Base-by-base conservation (phyloP, 1,139 yeast genomes). In the Yamadazyma sp. region DNA sequence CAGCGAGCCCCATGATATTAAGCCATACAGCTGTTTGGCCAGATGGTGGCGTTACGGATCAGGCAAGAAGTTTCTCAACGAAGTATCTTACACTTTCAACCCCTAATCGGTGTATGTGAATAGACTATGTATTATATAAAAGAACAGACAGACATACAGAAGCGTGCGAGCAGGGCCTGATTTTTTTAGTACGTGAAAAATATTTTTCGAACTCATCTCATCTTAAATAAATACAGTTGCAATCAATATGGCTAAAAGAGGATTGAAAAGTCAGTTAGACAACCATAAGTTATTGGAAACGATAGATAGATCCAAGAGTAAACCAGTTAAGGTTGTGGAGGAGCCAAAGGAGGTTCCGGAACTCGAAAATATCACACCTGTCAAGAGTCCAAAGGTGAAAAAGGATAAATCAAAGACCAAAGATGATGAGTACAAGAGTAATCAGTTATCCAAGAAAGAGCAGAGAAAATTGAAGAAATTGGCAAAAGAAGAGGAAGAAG, bases 31-130 rank as follows among this genome's bases (percentile, higher is more conserved):
- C 50, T 89, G 98, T 62, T 62, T 89, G 43, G 79, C 86, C 31
- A 69, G 84, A 48, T 89, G 96, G 96, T 88, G 96, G 96, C 77
- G 77, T 50, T 73, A 75, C 49, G 92, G 94, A 0, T 55, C 70
- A 5, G 83, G 83, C 2, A 78, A 77, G 49, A 51, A 49, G 6
- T 77, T 78, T 45, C 48, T 76, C 24, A 70, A 71, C 43, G 77
- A 75, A 32, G 45, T 56, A 6, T 59, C 59, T 31, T 56, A 56
- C 37, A 17, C 8, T 9, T 17, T 33, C 23, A 23, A 25, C n/a
- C 4, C 22, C 11, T 18, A 31, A 17, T n/a, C n/a, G 5, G n/a
- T 8, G 16, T 17, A 11, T 17, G 11, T 30, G 16, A 18, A 6
- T 29, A 29, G 24, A 30, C n/a, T 30, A 30, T 18, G 24, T 15